Evolutionary conservation across 1,284 basidiomycete species (phyloP).

Genomic region (Papiliotrema laurentii): DNA sequence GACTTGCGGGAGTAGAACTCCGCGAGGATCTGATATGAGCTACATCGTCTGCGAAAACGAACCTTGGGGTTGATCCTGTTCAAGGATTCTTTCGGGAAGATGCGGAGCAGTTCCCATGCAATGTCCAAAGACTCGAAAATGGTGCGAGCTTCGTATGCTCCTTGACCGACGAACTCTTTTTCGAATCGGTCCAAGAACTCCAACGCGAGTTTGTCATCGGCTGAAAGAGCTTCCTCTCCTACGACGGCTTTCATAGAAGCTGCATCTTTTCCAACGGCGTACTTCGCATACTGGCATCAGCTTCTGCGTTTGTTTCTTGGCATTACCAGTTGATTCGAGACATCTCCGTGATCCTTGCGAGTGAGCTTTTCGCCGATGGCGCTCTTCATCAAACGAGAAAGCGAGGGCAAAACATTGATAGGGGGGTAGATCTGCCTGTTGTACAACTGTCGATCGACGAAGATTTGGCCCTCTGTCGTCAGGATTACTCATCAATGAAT

Average conservation of each 20-base stretch:
- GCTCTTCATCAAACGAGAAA: slow-evolving; percentile 99
- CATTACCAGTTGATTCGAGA: slow-evolving; percentile 86
- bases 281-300: slow-evolving; percentile 95
- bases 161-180: slow-evolving; percentile 90
- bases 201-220: slow-evolving; percentile 84
- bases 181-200: slow-evolving; percentile 95
- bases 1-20: slow-evolving; percentile 51
- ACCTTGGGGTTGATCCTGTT: slow-evolving; percentile 84
- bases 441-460: slow-evolving; percentile 72
- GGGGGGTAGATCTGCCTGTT: slow-evolving; percentile 94
- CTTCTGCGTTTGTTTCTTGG: neutral
- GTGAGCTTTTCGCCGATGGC: slow-evolving; percentile 98
- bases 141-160: slow-evolving; percentile 89
- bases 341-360: slow-evolving; percentile 96
- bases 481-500: neutral
- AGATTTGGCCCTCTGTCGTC: slow-evolving; percentile 81
- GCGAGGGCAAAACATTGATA: slow-evolving; percentile 97
- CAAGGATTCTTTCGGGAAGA: slow-evolving; percentile 98
- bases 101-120: slow-evolving; percentile 92
- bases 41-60: slow-evolving; percentile 8
- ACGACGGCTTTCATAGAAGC: slow-evolving; percentile 99
- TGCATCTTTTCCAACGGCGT: slow-evolving; percentile 95
- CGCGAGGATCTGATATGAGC: slow-evolving; percentile 21
- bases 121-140: slow-evolving; percentile 98
- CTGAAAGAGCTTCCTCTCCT: slow-evolving; percentile 91